Base-by-base conservation (phyloP, 805 yeast species). In the Ogataea thermomethanolica region DNA sequence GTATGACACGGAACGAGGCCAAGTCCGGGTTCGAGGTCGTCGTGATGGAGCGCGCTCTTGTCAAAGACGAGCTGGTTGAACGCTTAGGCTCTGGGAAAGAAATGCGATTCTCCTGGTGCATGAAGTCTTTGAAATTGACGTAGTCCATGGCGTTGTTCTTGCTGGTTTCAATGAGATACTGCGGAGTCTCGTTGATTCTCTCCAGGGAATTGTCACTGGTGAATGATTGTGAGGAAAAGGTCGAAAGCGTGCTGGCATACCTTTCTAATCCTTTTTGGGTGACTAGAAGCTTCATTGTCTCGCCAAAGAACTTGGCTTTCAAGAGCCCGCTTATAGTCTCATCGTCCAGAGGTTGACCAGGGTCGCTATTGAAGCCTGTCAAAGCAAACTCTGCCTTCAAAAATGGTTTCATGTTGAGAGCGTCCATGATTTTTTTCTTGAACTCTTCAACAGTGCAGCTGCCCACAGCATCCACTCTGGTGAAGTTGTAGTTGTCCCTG, bases 341-440 rank as follows among this genome's bases (percentile, higher is more conserved):
- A 32, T 78, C 81, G 15, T 79, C 73, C 13, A 84, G 50, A 0
- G 78, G 67, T 5, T 65, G 73, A 22, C 89, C 91, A 22, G 73
- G 70, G 11, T 70, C 69, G 35, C 79, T 66, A 14, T 79, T 78
- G 56, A 79, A 77, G 37, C 87, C 95, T 0, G 95, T 83, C 45
- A 87, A 59, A 48, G 81, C 83, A 29, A 78, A 39, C 22, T 39
- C 43, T 11, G 43, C 25, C n/a, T 34, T 39, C 24, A 39, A 34
- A 9, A 33, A 33, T 3, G 29, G 12, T 26, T 29, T 39, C 23
- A 39, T 14, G 21, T 56, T 66, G 12, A 79, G 51, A 2, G 63
- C 58, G 1, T 64, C 55, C 0, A 70, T 56, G 12, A 80, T 46
- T 8, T 55, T 51, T 2, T 54, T 56, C 45, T 74, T 79, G 23